These are phyloP conservation scores for Fraxinus baroniana DNA, from an alignment of 305 asterid genomes.

Conservation along the genomic window DNA sequence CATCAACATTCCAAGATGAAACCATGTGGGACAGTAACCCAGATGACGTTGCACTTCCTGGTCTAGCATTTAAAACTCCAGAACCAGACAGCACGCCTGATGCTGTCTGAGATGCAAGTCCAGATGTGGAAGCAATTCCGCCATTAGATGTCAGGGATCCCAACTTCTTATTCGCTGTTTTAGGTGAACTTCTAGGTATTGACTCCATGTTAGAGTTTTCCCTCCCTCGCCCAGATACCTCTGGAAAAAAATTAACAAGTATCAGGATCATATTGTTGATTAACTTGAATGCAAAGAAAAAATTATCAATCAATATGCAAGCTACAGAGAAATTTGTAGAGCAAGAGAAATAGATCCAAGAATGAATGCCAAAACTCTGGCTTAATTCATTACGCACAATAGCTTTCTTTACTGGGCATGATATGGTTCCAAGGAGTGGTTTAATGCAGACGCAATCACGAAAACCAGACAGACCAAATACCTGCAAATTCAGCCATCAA, in stretches of 20 bases:
- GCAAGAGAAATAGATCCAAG: constrained; percentile 15
- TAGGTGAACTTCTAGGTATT: constrained; percentile 68
- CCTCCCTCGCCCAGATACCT: constrained; percentile 88
- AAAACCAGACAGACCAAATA: constrained; percentile 30
- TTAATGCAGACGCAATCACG: constrained; percentile 15
- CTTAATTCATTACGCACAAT: background rate
- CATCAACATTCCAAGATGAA: constrained; percentile 93
- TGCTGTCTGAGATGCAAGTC: constrained; percentile 79
- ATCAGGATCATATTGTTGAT: constrained; percentile 21
- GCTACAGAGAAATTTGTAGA: constrained; percentile 12
- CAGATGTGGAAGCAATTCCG: constrained; percentile 61
- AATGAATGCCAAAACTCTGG: constrained; percentile 9
- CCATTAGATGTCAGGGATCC: constrained; percentile 56
- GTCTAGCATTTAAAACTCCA: constrained; percentile 94
- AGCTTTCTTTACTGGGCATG: background rate
- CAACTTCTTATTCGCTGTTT: constrained; percentile 67
- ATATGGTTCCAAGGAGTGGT: background rate
- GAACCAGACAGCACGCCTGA: constrained; percentile 97
- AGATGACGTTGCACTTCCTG: constrained; percentile 96
- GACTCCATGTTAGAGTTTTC: constrained; percentile 67
- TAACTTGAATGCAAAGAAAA: constrained; percentile 17
- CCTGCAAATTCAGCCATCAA: constrained; percentile 99
- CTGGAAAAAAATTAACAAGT: constrained; percentile 42
- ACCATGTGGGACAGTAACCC: constrained; percentile 86
- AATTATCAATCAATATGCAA: constrained; percentile 18